These are phyloP conservation scores for Chaetoceros tenuissimus DNA, from an alignment of 108 stramenopile species.

Conservation along the genomic window DNA sequence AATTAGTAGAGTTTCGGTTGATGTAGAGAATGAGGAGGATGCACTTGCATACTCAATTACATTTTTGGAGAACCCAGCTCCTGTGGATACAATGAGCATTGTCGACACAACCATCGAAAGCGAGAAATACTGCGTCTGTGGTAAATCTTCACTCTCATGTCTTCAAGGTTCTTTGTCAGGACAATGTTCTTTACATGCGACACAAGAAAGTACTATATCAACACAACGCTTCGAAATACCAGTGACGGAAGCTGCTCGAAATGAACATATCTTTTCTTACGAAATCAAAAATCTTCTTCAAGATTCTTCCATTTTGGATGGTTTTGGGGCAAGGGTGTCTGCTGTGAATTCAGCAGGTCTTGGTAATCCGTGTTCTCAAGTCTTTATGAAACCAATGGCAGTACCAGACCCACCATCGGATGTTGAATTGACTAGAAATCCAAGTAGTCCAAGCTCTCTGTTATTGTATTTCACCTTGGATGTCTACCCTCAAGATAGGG, in stretches of 20 bases:
- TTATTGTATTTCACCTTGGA: constrained; percentile 42
- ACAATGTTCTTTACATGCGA: constrained; percentile 8
- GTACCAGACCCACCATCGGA: constrained; percentile 29
- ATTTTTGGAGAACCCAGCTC: constrained; percentile 16
- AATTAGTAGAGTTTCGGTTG: constrained; percentile 36
- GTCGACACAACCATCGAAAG: constrained; percentile 2
- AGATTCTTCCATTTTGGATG: constrained; percentile 27
- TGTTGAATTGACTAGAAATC: constrained; percentile 36
- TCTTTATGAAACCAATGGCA: constrained; percentile 42
- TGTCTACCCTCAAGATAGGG: constrained; percentile 29
- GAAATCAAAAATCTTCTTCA: constrained; percentile 33
- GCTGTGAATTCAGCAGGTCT: constrained; percentile 40
- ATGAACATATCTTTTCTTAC: constrained; percentile 21
- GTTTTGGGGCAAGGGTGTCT: constrained; percentile 47
- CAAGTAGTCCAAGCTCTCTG: constrained; percentile 19
- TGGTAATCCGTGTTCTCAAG: constrained; percentile 27
- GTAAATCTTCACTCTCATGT: constrained; percentile 9
- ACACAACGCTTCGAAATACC: constrained; percentile 10
- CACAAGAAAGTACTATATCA: constrained; percentile 12
- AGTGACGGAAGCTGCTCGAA: constrained; percentile 1
- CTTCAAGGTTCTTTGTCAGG: constrained; percentile 4
- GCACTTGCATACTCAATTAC: constrained; percentile 16
- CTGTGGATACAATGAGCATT: constrained; percentile 18
- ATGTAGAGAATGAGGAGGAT: constrained; percentile 2
- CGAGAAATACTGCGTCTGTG: constrained; percentile 25